Conservation (phyloP, 768 basidiomycete genomes). For the Lentinula aciculospora region DNA sequence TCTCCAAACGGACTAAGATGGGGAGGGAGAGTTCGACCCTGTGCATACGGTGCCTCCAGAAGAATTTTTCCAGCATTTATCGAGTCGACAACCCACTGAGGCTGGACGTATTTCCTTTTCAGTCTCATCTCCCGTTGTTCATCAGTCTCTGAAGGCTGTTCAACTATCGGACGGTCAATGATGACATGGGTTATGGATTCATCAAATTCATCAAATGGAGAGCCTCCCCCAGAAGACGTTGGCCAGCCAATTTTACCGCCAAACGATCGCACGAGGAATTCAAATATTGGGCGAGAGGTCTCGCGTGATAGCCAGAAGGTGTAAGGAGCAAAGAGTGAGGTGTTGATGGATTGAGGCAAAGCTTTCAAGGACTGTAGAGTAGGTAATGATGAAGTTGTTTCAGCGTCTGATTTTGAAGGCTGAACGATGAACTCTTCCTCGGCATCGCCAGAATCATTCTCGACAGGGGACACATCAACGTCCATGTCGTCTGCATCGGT, state of each 20-base stretch:
- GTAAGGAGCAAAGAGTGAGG: slow-evolving; percentile 77
- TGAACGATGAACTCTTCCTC: slow-evolving; percentile 70
- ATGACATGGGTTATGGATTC: slow-evolving; percentile 91
- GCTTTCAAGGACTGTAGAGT: slow-evolving; percentile 65
- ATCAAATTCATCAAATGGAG: slow-evolving; percentile 73
- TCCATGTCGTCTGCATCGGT: slow-evolving; percentile 28
- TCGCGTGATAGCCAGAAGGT: slow-evolving; percentile 94
- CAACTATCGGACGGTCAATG: slow-evolving; percentile 77
- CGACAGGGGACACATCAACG: slow-evolving; percentile 29
- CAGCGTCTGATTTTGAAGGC: slow-evolving; percentile 44
- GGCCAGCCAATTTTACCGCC: slow-evolving; percentile 94
- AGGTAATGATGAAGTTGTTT: slow-evolving; percentile 44
- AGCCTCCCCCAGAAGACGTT: slow-evolving; percentile 72
- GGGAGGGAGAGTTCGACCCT: slow-evolving; percentile 84
- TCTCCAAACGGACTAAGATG: slow-evolving; percentile 96
- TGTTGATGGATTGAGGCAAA: slow-evolving; percentile 48
- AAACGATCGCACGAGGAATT: slow-evolving; percentile 88
- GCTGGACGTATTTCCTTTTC: slow-evolving; percentile 86
- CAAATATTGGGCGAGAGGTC: slow-evolving; percentile 85
- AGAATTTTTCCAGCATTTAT: slow-evolving; percentile 84
- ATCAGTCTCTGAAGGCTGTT: slow-evolving; percentile 39
- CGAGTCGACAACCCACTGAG: slow-evolving; percentile 97
- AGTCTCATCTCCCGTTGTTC: slow-evolving; percentile 57
- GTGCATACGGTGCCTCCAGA: slow-evolving; percentile 79
- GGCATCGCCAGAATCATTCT: slow-evolving; percentile 26